These are phyloP conservation scores for Neurospora sp. DNA, from an alignment of 495 filamentous ascomycete genomes.

Conservation along the genomic window DNA sequence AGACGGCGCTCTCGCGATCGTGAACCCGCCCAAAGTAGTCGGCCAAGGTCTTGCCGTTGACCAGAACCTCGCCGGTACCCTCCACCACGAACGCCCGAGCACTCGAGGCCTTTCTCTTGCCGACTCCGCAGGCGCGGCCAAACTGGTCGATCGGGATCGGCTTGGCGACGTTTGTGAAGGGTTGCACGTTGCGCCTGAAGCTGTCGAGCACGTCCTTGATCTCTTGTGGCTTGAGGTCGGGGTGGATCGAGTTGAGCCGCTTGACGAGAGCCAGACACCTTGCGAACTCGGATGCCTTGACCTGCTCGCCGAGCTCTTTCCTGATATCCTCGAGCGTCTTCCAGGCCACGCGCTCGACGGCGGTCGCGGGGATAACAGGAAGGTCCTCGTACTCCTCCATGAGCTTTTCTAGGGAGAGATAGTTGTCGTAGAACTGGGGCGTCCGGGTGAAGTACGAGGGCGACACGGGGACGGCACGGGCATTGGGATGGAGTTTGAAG, in stretches of 20 bases:
- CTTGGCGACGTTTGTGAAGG: constrained; percentile 48
- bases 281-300: constrained; percentile 71
- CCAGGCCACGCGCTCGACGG: constrained; percentile 77
- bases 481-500: constrained; percentile 16
- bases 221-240: constrained; percentile 59
- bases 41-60: constrained; percentile 77
- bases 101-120: constrained; percentile 73
- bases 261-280: constrained; percentile 65
- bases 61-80: constrained; percentile 75
- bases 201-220: constrained; percentile 51
- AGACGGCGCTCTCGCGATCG: constrained; percentile 88
- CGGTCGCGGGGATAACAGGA: constrained; percentile 50
- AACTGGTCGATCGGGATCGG: constrained; percentile 54
- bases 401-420: constrained; percentile 61
- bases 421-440: constrained; percentile 76
- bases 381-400: constrained; percentile 60
- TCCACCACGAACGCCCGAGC: constrained; percentile 83
- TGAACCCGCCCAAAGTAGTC: constrained; percentile 78
- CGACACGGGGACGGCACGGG: constrained; percentile 72
- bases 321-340: constrained; percentile 68
- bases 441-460: constrained; percentile 88
- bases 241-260: constrained; percentile 77
- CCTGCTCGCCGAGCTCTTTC: constrained; percentile 59
- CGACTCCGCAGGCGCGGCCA: constrained; percentile 67
- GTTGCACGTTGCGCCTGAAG: constrained; percentile 69